phyloP scores from a whole-genome alignment of 441 rosid genomes.

The Mallotus japonicus region DNA sequence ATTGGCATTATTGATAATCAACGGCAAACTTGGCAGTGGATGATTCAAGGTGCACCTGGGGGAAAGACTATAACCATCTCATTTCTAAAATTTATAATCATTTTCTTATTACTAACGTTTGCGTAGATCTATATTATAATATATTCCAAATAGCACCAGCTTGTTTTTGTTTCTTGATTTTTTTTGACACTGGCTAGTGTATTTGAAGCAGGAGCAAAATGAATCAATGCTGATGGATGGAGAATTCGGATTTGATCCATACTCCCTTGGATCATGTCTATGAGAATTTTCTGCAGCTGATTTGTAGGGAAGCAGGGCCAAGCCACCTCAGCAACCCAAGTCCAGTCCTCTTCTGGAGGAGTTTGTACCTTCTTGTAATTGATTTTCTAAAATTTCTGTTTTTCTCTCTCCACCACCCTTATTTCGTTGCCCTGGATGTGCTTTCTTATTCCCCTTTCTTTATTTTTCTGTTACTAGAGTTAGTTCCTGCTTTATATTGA shows the following conservation, averaged over 20 bases:
- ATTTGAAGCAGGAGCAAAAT: slow-evolving; percentile 55
- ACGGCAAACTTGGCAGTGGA: background rate
- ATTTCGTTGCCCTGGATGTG: background rate
- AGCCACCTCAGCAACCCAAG: slow-evolving; percentile 5
- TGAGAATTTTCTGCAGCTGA: slow-evolving; percentile 26
- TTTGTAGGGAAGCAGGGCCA: slow-evolving; percentile 9
- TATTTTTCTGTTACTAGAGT: slow-evolving; percentile 18
- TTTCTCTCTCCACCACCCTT: background rate
- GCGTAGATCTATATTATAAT: too few relatives aligned
- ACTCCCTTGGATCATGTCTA: slow-evolving; percentile 51
- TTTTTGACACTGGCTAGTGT: slow-evolving; percentile 17
- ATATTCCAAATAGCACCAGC: background rate
- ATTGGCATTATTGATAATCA: background rate
- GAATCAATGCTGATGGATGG: slow-evolving; percentile 49
- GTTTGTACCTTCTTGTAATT: slow-evolving; percentile 29
- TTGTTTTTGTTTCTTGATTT: background rate
- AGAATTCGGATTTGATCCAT: slow-evolving; percentile 65
- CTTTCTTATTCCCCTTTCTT: slow-evolving; percentile 10
- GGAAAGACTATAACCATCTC: background rate
- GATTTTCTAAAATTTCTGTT: background rate
- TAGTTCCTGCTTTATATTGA: slow-evolving; percentile 27
- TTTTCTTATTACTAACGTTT: too few relatives aligned
- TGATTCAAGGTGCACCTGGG: background rate
- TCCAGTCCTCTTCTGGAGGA: slow-evolving; percentile 6
- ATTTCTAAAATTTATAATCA: background rate